Evolutionary conservation across 495 filamentous ascomycete species (phyloP), one percentile per base, ranked within the genome.

Genomic region (Monascus purpureus): DNA sequence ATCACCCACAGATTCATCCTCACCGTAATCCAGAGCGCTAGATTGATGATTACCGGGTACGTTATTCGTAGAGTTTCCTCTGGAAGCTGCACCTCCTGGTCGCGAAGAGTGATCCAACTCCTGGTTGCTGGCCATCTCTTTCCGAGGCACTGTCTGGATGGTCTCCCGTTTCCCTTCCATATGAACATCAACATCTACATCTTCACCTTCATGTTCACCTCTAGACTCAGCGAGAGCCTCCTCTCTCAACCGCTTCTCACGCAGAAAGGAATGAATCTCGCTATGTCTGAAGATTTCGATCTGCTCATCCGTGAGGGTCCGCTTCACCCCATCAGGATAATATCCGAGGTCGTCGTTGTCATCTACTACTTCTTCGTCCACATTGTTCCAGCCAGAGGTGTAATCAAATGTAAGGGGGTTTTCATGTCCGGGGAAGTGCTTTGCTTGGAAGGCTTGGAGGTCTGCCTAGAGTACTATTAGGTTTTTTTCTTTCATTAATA

Each of bases 241-340:
- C 39, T 53, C 46, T 24, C 31, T 39, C 8, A 56, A 45, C 44
- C 63, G 50, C 42, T 54, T 54, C 36, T 63, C 63, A 7, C 78
- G 70, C 2, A 83, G 55, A 12, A 94, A 55, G 6, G 65, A 46
- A 45, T 93, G 74, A 26, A 96, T 69, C 56, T 97, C 90, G 9
- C 78, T 90, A 49, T 90, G 80, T 36, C 90, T 65, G 48, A 96
- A 94, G 24, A 93, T 90, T 12, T 67, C 73, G 27, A 95, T 82
- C 55, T 97, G 80, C 35, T 82, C 81, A 50, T 94, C 82, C 2
- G 92, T 96, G 31, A 97, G 60, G 5, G 86, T 94, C 4, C 92
- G 76, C 50, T 93, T 93, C 33, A 75, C 72, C 9, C 92, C 88
- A 41, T 96, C 87, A 4, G 69, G 60, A 47, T 95, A 97, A 53